These are phyloP conservation scores for Annona cherimola DNA, from an alignment of 164 flowering plant genomes.

Conservation along the genomic window DNA sequence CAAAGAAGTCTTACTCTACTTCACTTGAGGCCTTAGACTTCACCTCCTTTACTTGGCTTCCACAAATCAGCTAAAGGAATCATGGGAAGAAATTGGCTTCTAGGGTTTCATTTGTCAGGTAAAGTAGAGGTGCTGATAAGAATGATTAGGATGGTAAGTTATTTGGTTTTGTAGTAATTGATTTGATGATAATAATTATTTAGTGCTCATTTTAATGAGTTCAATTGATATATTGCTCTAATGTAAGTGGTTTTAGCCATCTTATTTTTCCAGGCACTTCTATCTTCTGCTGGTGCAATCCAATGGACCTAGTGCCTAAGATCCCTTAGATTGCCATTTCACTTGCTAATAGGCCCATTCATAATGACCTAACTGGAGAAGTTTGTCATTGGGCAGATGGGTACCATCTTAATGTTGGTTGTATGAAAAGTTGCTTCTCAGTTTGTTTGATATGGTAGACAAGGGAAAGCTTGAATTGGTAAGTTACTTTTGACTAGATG, in stretches of 20 bases:
- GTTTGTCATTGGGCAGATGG: conserved; percentile 99
- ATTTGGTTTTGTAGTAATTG: not conserved
- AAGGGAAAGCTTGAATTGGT: conserved; percentile 98
- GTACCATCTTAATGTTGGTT: conserved; percentile 83
- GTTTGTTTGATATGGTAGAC: conserved; percentile 91
- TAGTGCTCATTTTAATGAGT: not conserved
- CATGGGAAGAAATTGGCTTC: no score
- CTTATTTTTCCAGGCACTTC: conserved; percentile 51
- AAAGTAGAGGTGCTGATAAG: no score
- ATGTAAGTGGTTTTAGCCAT: no score
- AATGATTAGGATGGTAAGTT: not conserved
- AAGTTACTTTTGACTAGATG: conserved; percentile 8
- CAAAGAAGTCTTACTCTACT: no score
- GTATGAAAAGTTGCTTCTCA: conserved; percentile 83
- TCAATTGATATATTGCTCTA: not conserved
- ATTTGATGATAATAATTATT: not conserved
- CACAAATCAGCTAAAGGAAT: no score
- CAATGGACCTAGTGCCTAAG: conserved; percentile 86
- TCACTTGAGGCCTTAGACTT: no score
- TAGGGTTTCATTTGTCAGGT: no score
- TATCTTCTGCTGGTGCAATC: conserved; percentile 67
- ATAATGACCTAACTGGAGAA: conserved; percentile 99
- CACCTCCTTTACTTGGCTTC: no score
- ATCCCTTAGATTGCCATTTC: conserved; percentile 72
- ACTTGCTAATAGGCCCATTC: conserved; percentile 95